Evolutionary conservation across 2,329 filamentous ascomycete genomes (phyloP).

Genomic region (Hansfordia pulvinata): DNA sequence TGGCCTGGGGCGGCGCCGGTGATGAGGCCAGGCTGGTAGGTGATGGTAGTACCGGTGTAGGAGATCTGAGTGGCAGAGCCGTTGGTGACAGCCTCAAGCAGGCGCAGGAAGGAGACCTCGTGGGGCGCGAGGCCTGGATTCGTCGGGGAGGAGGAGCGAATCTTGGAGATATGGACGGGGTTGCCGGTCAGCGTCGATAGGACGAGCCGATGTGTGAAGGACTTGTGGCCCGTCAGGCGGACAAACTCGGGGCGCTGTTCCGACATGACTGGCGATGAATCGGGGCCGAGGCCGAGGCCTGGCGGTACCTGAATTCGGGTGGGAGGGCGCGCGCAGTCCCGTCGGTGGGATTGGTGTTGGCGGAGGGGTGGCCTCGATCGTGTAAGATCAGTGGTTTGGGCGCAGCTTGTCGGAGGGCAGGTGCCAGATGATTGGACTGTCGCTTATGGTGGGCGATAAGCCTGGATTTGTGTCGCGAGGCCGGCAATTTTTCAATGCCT

Average conservation of each 20-base stretch:
- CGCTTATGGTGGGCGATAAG: too few species aligned
- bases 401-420: too few species aligned
- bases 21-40: slow-evolving; percentile 85
- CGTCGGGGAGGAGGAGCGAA: slow-evolving; percentile 74
- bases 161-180: slow-evolving; percentile 83
- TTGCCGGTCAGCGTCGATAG: slow-evolving; percentile 85
- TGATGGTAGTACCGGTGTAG: slow-evolving; percentile 85
- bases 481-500: too few species aligned
- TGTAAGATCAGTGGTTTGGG: too few species aligned
- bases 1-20: slow-evolving; percentile 69
- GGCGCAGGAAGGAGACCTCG: slow-evolving; percentile 89
- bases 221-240: slow-evolving; percentile 72
- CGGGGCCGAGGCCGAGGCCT: slow-evolving; percentile 13
- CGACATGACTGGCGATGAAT: too few species aligned
- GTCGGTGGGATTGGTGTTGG: slow-evolving; percentile 2
- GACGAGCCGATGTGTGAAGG: slow-evolving; percentile 71
- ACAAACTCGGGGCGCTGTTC: slow-evolving; percentile 39
- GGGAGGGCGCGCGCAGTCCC: slow-evolving; percentile 2
- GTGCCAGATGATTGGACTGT: too few species aligned
- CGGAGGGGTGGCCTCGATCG: slow-evolving; percentile 7
- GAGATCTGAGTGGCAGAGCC: slow-evolving; percentile 91
- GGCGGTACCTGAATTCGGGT: too few species aligned
- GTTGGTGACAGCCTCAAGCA: slow-evolving; percentile 91
- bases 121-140: slow-evolving; percentile 81
- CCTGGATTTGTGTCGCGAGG: too few species aligned